Conservation (phyloP, 768 basidiomycete genomes). For the Boletus reticulatus region DNA sequence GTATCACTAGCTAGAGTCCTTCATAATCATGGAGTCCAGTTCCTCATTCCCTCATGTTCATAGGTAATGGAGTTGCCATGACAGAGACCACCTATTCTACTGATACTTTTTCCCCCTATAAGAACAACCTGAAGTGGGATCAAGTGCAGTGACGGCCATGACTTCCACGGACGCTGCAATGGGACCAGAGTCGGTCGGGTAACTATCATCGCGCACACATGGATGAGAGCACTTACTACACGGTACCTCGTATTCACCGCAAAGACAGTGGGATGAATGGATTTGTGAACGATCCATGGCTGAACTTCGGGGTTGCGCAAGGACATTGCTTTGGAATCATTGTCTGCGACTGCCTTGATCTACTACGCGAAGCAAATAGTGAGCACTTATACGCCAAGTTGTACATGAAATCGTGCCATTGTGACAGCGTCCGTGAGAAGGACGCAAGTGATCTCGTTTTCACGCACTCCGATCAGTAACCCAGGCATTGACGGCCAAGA, state of each 20-base stretch:
- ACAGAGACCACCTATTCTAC: too few species aligned
- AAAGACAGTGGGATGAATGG: constrained; percentile 9
- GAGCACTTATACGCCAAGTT: neutral
- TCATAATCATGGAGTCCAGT: too few species aligned
- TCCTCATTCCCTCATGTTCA: too few species aligned
- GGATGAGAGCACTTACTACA: constrained; percentile 60
- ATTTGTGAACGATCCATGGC: neutral
- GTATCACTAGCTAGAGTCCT: too few species aligned
- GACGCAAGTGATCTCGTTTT: constrained; percentile 95
- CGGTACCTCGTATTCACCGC: constrained; percentile 74
- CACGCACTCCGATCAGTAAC: constrained; percentile 82
- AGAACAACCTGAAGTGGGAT: too few species aligned
- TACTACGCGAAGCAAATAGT: constrained; percentile 44
- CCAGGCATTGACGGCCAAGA: constrained; percentile 88
- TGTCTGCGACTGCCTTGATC: constrained; percentile 84
- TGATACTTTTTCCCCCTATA: too few species aligned
- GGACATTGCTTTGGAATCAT: constrained; percentile 84
- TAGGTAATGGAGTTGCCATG: too few species aligned
- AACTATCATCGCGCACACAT: neutral
- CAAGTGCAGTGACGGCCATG: too few species aligned
- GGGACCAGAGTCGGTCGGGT: neutral
- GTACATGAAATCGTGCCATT: constrained; percentile 47
- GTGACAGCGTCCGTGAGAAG: constrained; percentile 92
- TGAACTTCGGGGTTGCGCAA: constrained; percentile 89
- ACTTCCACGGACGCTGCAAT: constrained; percentile 67